Evolutionary conservation across 2,329 filamentous ascomycete genomes (phyloP).

Genomic region (Trichoderma koningii): DNA sequence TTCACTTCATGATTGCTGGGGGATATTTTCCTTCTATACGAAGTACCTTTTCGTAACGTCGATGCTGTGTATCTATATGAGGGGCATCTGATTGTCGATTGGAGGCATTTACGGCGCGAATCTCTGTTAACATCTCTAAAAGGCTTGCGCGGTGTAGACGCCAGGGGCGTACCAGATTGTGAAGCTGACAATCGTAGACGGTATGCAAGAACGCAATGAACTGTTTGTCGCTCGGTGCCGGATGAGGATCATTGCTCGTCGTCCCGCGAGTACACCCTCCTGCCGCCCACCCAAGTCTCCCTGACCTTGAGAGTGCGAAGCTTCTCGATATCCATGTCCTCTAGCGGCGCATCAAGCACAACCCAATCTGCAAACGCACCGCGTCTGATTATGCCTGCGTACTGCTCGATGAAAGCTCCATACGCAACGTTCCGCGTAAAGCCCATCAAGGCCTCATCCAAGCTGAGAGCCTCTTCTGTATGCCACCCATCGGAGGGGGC

Average conservation of each 20-base stretch:
- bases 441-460: conserved; percentile 62
- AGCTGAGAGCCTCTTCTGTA: conserved; percentile 57
- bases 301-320: conserved; percentile 57
- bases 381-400: conserved; percentile 59
- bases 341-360: conserved; percentile 62
- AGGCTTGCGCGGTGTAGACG: neutral
- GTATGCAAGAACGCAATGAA: neutral
- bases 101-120: neutral
- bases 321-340: conserved; percentile 52
- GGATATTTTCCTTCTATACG: too few species aligned
- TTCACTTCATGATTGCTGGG: neutral
- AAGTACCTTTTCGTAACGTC: neutral
- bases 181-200: neutral
- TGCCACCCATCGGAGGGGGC: conserved; percentile 60
- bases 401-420: conserved; percentile 60
- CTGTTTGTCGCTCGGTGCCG: too few species aligned
- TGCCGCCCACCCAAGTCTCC: conserved; percentile 70
- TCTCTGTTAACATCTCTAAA: neutral
- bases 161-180: too few species aligned
- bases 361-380: conserved; percentile 70
- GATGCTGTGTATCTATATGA: too few species aligned
- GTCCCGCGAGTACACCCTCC: conserved; percentile 45
- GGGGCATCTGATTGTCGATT: neutral
- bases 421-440: conserved; percentile 63
- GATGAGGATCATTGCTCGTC: neutral